Evolutionary conservation across 345 rosid species (phyloP).

Genomic region (Orychophragmus violaceus): DNA sequence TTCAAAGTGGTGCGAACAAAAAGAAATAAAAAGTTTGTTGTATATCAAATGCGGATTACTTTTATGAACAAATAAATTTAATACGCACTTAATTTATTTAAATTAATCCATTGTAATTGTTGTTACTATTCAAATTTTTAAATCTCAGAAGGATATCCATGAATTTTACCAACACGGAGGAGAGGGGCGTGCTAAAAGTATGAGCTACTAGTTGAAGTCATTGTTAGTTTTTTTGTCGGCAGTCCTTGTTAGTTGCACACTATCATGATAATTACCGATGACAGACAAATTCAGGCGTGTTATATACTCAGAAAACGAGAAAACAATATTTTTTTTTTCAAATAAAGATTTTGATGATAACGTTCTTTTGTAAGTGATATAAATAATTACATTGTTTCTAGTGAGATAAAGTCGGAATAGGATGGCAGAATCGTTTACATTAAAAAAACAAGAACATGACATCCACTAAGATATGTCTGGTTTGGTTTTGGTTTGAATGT

Average conservation of each 20-base stretch:
- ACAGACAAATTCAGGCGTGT: constrained; percentile 4
- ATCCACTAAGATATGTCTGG: constrained; percentile 11
- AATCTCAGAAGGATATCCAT: no score
- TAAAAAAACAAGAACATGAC: constrained; percentile 13
- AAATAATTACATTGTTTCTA: constrained; percentile 16
- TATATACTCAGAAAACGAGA: constrained; percentile 9
- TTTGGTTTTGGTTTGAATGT: background rate
- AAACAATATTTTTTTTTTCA: background rate
- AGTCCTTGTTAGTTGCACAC: background rate
- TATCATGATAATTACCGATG: background rate
- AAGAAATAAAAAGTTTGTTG: no score
- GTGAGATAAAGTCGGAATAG: constrained; percentile 3
- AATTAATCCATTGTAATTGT: no score
- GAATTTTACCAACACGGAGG: no score
- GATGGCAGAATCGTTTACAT: background rate
- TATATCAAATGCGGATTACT: no score
- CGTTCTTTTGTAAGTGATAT: background rate
- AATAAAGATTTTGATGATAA: background rate
- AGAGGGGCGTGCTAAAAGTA: no score
- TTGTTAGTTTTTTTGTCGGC: no score
- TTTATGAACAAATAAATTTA: no score
- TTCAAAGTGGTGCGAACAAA: no score
- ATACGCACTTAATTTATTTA: no score
- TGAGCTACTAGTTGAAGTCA: no score
- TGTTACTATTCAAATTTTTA: no score